Conservation (phyloP, 768 basidiomycete genomes). For the Lentinula boryana region DNA sequence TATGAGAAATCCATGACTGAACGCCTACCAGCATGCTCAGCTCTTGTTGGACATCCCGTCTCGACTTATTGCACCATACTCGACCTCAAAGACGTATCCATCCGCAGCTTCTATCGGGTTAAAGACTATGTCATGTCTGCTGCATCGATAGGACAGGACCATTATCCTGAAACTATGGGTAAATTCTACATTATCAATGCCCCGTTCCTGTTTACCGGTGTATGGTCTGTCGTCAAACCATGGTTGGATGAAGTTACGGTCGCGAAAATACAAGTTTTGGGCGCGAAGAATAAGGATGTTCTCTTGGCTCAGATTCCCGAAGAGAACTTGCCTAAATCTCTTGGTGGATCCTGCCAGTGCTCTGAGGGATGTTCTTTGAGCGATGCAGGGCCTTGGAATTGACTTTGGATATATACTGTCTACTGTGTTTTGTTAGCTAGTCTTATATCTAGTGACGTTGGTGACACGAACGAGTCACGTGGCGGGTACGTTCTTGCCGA, state of each 20-base stretch:
- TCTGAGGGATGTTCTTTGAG: slow-evolving; percentile 77
- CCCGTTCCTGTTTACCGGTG: slow-evolving; percentile 84
- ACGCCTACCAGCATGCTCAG: slow-evolving; percentile 77
- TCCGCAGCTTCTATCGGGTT: slow-evolving; percentile 82
- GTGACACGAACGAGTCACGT: neutral
- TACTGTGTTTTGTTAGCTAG: too few species aligned
- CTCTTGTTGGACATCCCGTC: slow-evolving; percentile 73
- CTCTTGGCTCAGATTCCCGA: slow-evolving; percentile 77
- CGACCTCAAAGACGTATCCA: slow-evolving; percentile 68
- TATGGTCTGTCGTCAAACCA: slow-evolving; percentile 85
- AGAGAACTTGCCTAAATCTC: slow-evolving; percentile 78
- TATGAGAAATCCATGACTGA: slow-evolving; percentile 85
- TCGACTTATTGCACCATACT: slow-evolving; percentile 98
- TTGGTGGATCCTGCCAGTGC: slow-evolving; percentile 82
- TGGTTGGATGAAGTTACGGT: slow-evolving; percentile 97
- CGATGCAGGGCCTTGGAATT: slow-evolving; percentile 91
- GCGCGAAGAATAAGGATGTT: slow-evolving; percentile 38
- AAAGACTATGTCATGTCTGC: slow-evolving; percentile 86
- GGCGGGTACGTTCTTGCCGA: neutral
- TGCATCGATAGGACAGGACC: slow-evolving; percentile 76
- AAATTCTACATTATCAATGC: slow-evolving; percentile 99
- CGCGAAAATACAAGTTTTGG: slow-evolving; percentile 86
- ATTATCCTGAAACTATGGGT: slow-evolving; percentile 94
- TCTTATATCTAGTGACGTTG: too few species aligned
- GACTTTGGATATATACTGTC: neutral